Conservation (phyloP, 1,284 basidiomycete genomes). For the Mycena sp. region DNA sequence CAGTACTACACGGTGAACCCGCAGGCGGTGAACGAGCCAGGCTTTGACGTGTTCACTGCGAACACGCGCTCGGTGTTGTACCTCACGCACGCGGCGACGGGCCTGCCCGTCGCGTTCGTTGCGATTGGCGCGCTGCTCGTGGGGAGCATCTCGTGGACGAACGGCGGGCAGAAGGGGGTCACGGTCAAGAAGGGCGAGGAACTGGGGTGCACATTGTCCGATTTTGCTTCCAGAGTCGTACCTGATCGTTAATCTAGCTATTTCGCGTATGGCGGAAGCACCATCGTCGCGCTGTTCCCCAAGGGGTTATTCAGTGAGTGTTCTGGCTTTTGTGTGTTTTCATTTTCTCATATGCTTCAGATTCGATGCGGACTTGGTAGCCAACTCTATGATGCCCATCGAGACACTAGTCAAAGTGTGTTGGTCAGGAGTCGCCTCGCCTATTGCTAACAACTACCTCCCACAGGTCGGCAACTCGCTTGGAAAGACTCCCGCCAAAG, state of each 20-base stretch:
- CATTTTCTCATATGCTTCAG: constrained; percentile 33
- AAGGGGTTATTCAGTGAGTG: constrained; percentile 59
- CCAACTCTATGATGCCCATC: constrained; percentile 64
- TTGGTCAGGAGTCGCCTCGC: background rate
- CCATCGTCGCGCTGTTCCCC: constrained; percentile 74
- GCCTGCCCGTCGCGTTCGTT: constrained; percentile 62
- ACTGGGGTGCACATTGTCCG: constrained; percentile 51
- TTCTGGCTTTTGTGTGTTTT: constrained; percentile 18
- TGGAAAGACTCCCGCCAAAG: constrained; percentile 33
- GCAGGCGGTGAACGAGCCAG: constrained; percentile 78
- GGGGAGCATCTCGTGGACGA: constrained; percentile 63
- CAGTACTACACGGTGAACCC: constrained; percentile 81
- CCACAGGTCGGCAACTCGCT: constrained; percentile 38
- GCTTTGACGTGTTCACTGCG: constrained; percentile 79
- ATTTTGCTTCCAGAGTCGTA: background rate
- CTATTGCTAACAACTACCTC: background rate
- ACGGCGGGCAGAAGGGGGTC: constrained; percentile 44
- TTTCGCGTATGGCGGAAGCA: constrained; percentile 79
- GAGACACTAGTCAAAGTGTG: constrained; percentile 79
- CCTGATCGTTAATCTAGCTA: constrained; percentile 40
- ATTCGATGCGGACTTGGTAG: constrained; percentile 75
- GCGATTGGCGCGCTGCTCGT: constrained; percentile 76
- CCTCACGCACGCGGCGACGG: constrained; percentile 55
- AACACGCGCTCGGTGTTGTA: constrained; percentile 73
- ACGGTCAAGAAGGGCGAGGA: constrained; percentile 63